Evolutionary conservation across 1,139 yeast species (phyloP), one percentile per base, ranked within the genome.

Genomic region (Zygosaccharomyces sapae): DNA sequence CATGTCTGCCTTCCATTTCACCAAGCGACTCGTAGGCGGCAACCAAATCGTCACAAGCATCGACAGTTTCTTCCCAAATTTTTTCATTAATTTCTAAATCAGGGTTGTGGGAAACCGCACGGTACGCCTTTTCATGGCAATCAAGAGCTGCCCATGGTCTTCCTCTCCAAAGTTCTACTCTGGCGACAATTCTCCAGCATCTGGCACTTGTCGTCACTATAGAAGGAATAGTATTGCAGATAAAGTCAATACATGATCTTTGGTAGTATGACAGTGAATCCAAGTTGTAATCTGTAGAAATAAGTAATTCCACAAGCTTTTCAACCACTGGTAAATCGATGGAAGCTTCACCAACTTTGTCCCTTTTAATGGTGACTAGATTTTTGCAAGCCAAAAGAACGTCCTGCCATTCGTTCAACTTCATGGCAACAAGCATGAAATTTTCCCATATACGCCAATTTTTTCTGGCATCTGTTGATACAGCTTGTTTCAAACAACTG

Each of bases 381-480:
- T 80, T 80, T 52, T 75, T 75, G 12, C 84, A 75, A 0, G 96
- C 96, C 25, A 79, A 66, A 22, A 90, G 72, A 1, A 86, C 96
- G 53, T 89, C 96, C 54, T 78, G 81, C 97, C 97, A 92, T 60
- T 87, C 89, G 16, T 77, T 73, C 37, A 90, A 70, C 59, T 83
- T 86, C 33, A 82, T 81, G 0, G 97, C 95, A 19, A 92, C 94
- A 36, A 81, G 73, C 62, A 87, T 71, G 59, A 82, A 89, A 63
- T 94, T 94, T 57, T 88, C 94, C 83, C 92, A 90, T 33, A 94
- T 81, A 58, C 87, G 79, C 96, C 97, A 88, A 47, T 90, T 86
- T 47, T 76, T 79, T 56, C 76, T 79, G 25, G 83, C 83, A 40
- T 81, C 82, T 20, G 88, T 84, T 20, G 83, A 70, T 19, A 86